A percentile compares a stretch with the other conserved stretches of the same genome.
Evolutionary conservation across 805 yeast genomes (phyloP).

Genomic region (Maudiozyma barnettii): DNA sequence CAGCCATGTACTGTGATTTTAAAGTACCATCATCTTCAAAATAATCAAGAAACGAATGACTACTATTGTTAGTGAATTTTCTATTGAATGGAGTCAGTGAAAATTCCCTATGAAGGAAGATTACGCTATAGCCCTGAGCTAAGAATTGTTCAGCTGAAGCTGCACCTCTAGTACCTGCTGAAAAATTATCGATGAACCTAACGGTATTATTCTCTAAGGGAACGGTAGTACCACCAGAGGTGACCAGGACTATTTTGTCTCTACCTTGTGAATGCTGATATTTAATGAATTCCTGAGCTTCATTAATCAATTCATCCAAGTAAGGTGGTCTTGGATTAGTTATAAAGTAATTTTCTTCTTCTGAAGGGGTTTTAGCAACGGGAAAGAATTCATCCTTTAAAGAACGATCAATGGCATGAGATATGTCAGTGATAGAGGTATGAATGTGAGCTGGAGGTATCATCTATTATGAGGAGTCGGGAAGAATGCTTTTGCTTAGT

Average conservation of each 20-base stretch:
- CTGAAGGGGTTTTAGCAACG: slow-evolving; percentile 61
- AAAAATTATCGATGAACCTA: slow-evolving; percentile 89
- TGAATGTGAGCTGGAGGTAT: slow-evolving; percentile 28
- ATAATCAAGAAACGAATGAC: slow-evolving; percentile 73
- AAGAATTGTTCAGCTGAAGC: slow-evolving; percentile 88
- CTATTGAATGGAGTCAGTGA: slow-evolving; percentile 88
- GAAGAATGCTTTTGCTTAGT: too few relatives aligned
- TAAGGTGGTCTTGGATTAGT: slow-evolving; percentile 68
- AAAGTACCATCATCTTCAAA: slow-evolving; percentile 55
- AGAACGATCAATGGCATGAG: slow-evolving; percentile 69
- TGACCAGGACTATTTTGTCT: slow-evolving; percentile 65
- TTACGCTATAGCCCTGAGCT: slow-evolving; percentile 80
- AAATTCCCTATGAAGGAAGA: slow-evolving; percentile 86
- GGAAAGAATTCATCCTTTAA: slow-evolving; percentile 56
- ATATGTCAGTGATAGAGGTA: slow-evolving; percentile 63
- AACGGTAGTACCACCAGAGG: slow-evolving; percentile 96
- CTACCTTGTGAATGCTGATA: slow-evolving; percentile 37
- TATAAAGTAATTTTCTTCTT: slow-evolving; percentile 58
- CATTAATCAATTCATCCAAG: slow-evolving; percentile 48
- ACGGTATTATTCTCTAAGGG: slow-evolving; percentile 96
- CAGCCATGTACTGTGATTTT: slow-evolving; percentile 46
- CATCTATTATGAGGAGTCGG: background rate
- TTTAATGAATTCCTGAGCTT: slow-evolving; percentile 52
- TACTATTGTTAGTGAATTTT: slow-evolving; percentile 72
- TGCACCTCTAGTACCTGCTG: slow-evolving; percentile 98